Percentiles rank a stretch among this genome's conserved stretches.
These are phyloP conservation scores for Ophiocordyceps polyrhachis-furcata DNA, from an alignment of 2,329 filamentous ascomycete species.

Conservation along the genomic window DNA sequence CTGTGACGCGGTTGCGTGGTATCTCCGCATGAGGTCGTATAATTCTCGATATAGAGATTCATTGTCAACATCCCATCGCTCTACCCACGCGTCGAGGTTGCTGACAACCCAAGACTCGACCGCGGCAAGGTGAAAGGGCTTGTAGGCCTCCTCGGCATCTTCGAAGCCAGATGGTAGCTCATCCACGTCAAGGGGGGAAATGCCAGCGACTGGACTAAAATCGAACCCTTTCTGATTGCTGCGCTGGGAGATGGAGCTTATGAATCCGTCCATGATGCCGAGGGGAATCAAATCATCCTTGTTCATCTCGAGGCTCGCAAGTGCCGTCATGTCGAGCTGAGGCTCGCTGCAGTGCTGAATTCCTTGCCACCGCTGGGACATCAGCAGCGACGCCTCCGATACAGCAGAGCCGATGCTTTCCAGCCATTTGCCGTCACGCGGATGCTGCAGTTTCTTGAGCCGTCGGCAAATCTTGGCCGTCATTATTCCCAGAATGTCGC, in stretches of 20 bases:
- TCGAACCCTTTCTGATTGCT: background rate
- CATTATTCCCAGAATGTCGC: constrained; percentile 19
- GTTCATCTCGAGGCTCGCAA: background rate
- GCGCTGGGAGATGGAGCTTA: background rate
- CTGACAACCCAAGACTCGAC: background rate
- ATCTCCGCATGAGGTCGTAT: background rate
- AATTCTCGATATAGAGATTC: background rate
- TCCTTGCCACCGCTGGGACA: background rate
- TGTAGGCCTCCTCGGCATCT: background rate
- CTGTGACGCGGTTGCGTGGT: background rate
- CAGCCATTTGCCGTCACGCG: background rate
- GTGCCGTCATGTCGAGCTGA: constrained; percentile 1
- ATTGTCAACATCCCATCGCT: background rate
- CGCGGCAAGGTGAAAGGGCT: background rate
- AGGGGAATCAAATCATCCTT: background rate
- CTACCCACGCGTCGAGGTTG: background rate
- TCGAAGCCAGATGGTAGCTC: background rate
- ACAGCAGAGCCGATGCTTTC: background rate
- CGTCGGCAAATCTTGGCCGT: constrained; percentile 24
- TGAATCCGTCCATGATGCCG: background rate
- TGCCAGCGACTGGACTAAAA: background rate
- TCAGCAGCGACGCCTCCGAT: background rate
- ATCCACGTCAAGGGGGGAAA: background rate
- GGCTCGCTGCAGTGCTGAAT: constrained; percentile 1
- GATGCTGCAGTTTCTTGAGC: constrained; percentile 17